Evolutionary conservation across 768 basidiomycete genomes (phyloP).

Genomic region (Suillus decipiens): DNA sequence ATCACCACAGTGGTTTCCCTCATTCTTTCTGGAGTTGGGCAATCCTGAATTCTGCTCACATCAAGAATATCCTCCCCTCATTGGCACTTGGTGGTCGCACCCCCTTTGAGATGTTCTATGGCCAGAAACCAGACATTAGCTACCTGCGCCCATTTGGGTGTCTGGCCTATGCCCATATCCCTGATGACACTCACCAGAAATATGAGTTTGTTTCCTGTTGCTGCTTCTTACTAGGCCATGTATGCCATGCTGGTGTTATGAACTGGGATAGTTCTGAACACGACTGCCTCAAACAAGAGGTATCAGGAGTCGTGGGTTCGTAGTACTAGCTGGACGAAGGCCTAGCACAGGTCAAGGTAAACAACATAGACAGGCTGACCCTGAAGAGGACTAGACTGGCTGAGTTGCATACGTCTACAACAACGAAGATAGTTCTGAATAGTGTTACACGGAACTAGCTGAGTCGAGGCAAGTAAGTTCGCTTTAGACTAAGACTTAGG

Average conservation of each 20-base stretch:
- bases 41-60: slow-evolving; percentile 12
- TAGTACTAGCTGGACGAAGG: no score
- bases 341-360: no score
- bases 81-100: slow-evolving; percentile 17
- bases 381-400: no score
- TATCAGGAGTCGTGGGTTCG: no score
- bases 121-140: slow-evolving; percentile 25
- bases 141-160: slow-evolving; percentile 25
- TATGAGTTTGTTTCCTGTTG: neutral
- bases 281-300: no score
- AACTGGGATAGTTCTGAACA: no score
- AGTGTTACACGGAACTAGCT: no score
- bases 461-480: no score
- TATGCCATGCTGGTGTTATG: neutral
- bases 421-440: no score
- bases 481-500: no score
- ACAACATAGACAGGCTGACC: no score
- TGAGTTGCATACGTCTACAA: no score
- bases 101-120: slow-evolving; percentile 25
- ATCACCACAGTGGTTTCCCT: slow-evolving; percentile 22
- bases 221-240: neutral
- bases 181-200: neutral
- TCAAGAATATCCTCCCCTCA: slow-evolving; percentile 5
- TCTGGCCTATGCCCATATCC: neutral
- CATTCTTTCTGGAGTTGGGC: slow-evolving; percentile 25